These are phyloP conservation scores for Lepidium didymum DNA, from an alignment of 345 rosid genomes.

Conservation along the genomic window DNA sequence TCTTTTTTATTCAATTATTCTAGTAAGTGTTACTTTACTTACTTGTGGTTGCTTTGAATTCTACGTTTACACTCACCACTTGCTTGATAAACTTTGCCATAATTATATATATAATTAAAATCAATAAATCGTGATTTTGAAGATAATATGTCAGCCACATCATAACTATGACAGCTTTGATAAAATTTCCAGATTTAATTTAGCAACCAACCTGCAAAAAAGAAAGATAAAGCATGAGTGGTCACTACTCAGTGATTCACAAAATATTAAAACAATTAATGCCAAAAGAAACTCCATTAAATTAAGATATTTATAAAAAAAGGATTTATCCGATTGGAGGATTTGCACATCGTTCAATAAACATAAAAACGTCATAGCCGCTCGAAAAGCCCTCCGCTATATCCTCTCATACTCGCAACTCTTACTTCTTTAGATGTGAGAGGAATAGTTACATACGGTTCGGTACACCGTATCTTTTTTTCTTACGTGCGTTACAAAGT, in stretches of 20 bases:
- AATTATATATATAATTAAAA: too few species aligned
- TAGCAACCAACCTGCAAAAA: constrained; percentile 10
- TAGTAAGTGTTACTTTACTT: neutral
- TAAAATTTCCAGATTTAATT: neutral
- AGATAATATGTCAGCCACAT: constrained; percentile 4
- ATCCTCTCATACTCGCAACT: neutral
- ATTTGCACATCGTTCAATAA: constrained; percentile 28
- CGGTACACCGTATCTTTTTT: neutral
- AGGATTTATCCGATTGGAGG: constrained; percentile 20
- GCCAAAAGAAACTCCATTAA: constrained; percentile 3
- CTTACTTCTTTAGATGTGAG: neutral
- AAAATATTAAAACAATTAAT: neutral
- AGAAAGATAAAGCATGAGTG: constrained; percentile 29
- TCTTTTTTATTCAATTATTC: constrained; percentile 2
- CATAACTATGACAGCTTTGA: neutral
- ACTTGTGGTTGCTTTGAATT: constrained; percentile 19
- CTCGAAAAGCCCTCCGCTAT: neutral
- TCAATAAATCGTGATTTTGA: neutral
- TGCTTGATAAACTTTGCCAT: too few species aligned
- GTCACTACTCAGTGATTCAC: constrained; percentile 2
- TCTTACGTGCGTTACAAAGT: neutral
- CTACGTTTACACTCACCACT: constrained; percentile 7
- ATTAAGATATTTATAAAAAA: neutral
- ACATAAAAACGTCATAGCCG: constrained; percentile 25
- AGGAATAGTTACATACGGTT: neutral